A percentile compares a stretch with the other conserved stretches of the same genome.
phyloP scores from a whole-genome alignment of 306 rosid species.

The Elaeagnus macrophylla region DNA sequence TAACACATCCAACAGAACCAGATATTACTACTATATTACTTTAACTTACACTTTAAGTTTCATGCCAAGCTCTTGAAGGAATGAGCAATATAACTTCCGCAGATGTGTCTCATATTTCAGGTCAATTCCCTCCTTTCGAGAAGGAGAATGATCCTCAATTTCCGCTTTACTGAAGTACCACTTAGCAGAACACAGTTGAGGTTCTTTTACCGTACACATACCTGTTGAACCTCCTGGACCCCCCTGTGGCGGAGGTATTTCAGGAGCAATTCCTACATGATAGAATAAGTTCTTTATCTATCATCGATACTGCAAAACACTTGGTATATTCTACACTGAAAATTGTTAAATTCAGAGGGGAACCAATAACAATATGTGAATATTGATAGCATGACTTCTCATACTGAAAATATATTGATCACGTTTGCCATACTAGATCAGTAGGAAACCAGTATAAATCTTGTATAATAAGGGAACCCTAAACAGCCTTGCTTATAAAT shows the following conservation, averaged over 20 bases:
- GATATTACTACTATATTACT: not conserved
- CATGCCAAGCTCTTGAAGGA: slow-evolving; percentile 39
- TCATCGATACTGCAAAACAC: too few species aligned
- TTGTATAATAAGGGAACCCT: too few species aligned
- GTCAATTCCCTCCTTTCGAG: slow-evolving; percentile 42
- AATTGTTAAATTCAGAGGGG: too few species aligned
- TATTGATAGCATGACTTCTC: too few species aligned
- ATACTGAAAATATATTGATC: too few species aligned
- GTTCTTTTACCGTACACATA: slow-evolving; percentile 17
- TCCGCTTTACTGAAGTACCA: slow-evolving; percentile 37
- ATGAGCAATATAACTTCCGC: slow-evolving; percentile 38
- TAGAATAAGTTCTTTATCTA: too few species aligned
- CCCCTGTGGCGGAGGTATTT: slow-evolving; percentile 10
- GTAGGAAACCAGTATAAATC: too few species aligned
- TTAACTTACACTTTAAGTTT: slow-evolving; percentile 41
- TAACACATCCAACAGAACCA: not conserved
- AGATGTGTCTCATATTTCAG: slow-evolving; percentile 26
- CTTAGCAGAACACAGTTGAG: slow-evolving; percentile 14
- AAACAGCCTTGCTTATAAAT: too few species aligned
- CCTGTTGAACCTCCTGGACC: slow-evolving; percentile 15
- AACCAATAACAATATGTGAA: too few species aligned
- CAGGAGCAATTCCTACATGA: not conserved
- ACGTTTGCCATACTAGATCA: too few species aligned
- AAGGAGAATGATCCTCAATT: slow-evolving; percentile 36
- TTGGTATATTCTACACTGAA: too few species aligned